Conservation (phyloP, 768 basidiomycete species). For the Mrakia hoshinonis region DNA sequence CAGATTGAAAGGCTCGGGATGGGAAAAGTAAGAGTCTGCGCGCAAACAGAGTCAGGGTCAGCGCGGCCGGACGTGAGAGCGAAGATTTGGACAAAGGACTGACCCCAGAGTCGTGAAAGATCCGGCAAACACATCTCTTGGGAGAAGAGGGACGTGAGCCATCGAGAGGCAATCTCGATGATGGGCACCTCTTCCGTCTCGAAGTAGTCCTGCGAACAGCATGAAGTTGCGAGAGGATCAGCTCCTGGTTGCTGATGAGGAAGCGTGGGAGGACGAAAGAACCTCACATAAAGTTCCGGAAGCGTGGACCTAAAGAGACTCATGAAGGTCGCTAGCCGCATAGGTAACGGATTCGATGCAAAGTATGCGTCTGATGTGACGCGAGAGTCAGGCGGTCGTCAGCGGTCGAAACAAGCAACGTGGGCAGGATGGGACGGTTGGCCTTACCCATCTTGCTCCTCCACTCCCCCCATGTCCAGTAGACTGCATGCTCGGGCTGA, state of each 20-base stretch:
- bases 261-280: not conserved
- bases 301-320: conserved; percentile 1
- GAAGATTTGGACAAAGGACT: not conserved
- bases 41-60: not conserved
- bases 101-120: conserved; percentile 16
- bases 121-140: conserved; percentile 14
- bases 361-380: conserved; percentile 3
- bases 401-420: not conserved
- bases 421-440: not conserved
- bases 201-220: conserved; percentile 14
- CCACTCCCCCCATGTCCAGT: conserved; percentile 20
- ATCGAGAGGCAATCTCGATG: conserved; percentile 14
- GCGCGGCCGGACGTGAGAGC: not conserved
- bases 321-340: conserved; percentile 11
- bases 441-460: conserved; percentile 14
- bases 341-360: not conserved
- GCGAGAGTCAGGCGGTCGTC: not conserved
- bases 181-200: conserved; percentile 22
- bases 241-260: not conserved
- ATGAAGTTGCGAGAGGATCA: not conserved
- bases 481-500: conserved; percentile 12
- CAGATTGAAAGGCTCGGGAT: conserved; percentile 3
- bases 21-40: conserved; percentile 17
- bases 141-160: conserved; percentile 6
- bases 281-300: conserved; percentile 14